Percentiles rank a stretch among this genome's conserved stretches.
These are phyloP conservation scores for Talaromyces stipitatus DNA, from an alignment of 495 filamentous ascomycete species.

Conservation along the genomic window DNA sequence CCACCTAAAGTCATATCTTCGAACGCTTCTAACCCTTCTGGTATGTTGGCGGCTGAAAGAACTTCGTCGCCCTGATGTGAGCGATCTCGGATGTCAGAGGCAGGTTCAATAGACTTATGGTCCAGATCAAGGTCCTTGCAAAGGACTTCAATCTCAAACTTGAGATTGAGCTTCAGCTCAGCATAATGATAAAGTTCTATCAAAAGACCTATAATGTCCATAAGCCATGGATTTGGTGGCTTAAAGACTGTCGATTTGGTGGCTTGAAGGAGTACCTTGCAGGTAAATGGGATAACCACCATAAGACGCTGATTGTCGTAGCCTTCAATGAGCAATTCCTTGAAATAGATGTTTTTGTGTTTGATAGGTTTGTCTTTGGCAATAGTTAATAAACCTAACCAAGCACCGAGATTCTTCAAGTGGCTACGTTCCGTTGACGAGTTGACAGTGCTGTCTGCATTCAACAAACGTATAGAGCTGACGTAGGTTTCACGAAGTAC, in stretches of 20 bases:
- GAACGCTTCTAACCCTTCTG: conserved; percentile 68
- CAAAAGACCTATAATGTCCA: conserved; percentile 84
- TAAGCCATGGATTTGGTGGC: conserved; percentile 93
- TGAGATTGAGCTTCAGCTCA: conserved; percentile 90
- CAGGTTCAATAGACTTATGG: conserved; percentile 77
- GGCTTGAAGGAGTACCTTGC: conserved; percentile 83
- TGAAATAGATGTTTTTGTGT: conserved; percentile 94
- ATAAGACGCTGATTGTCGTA: conserved; percentile 83
- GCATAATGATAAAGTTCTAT: conserved; percentile 87
- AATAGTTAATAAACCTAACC: conserved; percentile 90
- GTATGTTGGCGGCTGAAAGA: conserved; percentile 41
- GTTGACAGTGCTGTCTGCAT: conserved; percentile 75
- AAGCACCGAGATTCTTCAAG: conserved; percentile 83
- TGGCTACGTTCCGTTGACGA: conserved; percentile 75
- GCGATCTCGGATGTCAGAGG: conserved; percentile 69
- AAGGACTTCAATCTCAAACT: conserved; percentile 96
- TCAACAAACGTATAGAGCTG: conserved; percentile 75
- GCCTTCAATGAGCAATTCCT: conserved; percentile 86
- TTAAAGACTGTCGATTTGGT: conserved; percentile 81
- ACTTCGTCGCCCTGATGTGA: conserved; percentile 53
- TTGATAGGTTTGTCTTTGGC: conserved; percentile 94
- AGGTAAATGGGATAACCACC: conserved; percentile 91
- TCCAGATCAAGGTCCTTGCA: conserved; percentile 87
- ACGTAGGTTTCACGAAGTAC: conserved; percentile 90
- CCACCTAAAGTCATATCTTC: conserved; percentile 69